Evolutionary conservation across 208 protist genomes (phyloP).

Genomic region (Trypanosoma boissoni): DNA sequence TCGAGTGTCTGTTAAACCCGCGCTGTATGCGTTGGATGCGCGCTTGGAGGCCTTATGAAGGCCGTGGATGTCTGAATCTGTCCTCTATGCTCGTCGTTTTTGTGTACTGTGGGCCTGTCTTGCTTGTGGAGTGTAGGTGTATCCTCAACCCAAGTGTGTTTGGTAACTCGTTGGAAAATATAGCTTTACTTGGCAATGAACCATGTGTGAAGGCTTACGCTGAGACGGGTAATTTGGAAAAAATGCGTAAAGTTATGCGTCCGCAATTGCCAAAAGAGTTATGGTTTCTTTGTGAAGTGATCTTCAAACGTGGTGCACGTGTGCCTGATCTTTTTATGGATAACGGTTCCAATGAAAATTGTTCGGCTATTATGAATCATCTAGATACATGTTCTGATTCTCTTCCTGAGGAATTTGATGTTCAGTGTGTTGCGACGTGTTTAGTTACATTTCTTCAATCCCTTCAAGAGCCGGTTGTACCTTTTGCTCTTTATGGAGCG

Average conservation of each 20-base stretch:
- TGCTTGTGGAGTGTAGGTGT: slow-evolving; percentile 58
- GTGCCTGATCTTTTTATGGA: slow-evolving; percentile 61
- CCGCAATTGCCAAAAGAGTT: slow-evolving; percentile 88
- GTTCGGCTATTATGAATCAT: slow-evolving; percentile 56
- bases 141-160: slow-evolving; percentile 73
- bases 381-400: slow-evolving; percentile 49
- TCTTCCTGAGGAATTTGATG: slow-evolving; percentile 32
- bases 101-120: slow-evolving; percentile 51
- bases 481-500: slow-evolving; percentile 49
- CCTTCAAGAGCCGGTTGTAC: slow-evolving; percentile 81
- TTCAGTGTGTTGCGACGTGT: slow-evolving; percentile 55
- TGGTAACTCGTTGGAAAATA: slow-evolving; percentile 76
- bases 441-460: slow-evolving; percentile 72
- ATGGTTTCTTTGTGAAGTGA: slow-evolving; percentile 71
- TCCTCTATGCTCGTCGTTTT: slow-evolving; percentile 53
- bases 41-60: slow-evolving; percentile 60
- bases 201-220: slow-evolving; percentile 67
- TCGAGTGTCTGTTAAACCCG: slow-evolving; percentile 62
- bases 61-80: slow-evolving; percentile 37
- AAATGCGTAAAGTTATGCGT: slow-evolving; percentile 21
- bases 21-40: slow-evolving; percentile 62
- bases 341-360: slow-evolving; percentile 35
- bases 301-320: slow-evolving; percentile 37
- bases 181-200: slow-evolving; percentile 46
- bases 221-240: slow-evolving; percentile 31